Conservation (phyloP, 2,329 filamentous ascomycete species). For the Colletotrichum viniferum region DNA sequence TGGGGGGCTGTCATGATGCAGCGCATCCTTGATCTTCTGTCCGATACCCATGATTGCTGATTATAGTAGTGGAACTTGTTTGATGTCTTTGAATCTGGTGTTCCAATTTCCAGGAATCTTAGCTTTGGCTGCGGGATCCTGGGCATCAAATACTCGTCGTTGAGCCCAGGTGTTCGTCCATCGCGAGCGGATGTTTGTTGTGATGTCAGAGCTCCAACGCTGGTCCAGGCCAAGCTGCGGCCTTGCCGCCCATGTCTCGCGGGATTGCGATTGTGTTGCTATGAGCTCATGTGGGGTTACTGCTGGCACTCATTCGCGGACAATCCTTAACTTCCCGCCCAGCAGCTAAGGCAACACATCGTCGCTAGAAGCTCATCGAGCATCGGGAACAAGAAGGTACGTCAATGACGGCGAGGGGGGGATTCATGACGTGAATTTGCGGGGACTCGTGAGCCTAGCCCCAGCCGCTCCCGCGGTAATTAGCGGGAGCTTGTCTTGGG, state of each 20-base stretch:
- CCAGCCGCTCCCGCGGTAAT: not conserved
- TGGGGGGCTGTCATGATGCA: constrained; percentile 8
- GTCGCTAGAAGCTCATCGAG: not conserved
- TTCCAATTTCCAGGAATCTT: not conserved
- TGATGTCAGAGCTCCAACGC: constrained; percentile 2
- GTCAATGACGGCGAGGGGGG: constrained; percentile 16
- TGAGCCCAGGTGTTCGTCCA: not conserved
- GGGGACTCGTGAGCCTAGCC: not conserved
- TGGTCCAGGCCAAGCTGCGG: not conserved
- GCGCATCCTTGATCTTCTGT: constrained; percentile 23
- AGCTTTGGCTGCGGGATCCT: not conserved
- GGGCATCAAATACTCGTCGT: constrained; percentile 4
- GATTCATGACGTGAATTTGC: constrained; percentile 18
- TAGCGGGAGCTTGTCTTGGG: constrained; percentile 1
- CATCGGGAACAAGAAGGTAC: not conserved
- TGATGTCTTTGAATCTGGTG: not conserved
- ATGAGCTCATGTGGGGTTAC: constrained; percentile 21
- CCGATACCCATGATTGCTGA: constrained; percentile 21
- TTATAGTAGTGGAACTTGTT: not conserved
- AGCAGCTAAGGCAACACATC: not conserved
- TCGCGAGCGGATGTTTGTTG: not conserved
- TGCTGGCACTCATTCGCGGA: not conserved
- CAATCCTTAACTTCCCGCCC: not conserved
- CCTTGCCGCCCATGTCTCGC: not conserved
- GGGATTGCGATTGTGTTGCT: not conserved